Evolutionary conservation across 768 basidiomycete species (phyloP), one percentile per base, ranked within the genome.

Genomic region (Suillus spraguei): DNA sequence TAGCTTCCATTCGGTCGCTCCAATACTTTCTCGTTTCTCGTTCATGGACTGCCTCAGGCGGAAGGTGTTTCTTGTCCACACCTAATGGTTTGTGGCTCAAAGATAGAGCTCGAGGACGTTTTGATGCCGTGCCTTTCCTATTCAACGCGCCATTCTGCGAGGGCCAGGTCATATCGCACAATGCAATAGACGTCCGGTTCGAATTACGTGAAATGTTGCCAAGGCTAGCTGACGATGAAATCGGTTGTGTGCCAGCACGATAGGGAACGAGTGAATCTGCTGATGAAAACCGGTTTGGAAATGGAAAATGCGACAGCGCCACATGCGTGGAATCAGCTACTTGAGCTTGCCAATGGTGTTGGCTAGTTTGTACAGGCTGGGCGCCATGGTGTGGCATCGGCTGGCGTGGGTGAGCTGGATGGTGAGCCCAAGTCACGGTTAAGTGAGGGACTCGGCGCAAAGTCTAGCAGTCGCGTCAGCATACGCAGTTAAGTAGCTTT

Each of bases 361-460:
- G 39, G 24, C 1, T 58, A n/a, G 38, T 59, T 36, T 62, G 59
- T 6, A 64, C 64, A 33, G 55, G 53, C 33, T 69, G 70, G 2
- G 61, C 39, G 58, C 66, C 36, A 35, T 41, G 54, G 46, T 70
- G 63, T 35, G 50, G 24, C 65, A 72, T 0, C 65, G 65, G 35
- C 72, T 70, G 39, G 65, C 35, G 60, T 41, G n/a, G 62, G 7
- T 28, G 53, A 65, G 42, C 65, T 61, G 54, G 81, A 83, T 88
- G 87, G 72, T 93, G 91, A 20, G 91, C 89, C 91, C 92, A 93
- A 28, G 90, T 90, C 8, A 91, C 87, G 2, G 84, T 87, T 13
- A 94, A 72, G 72, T 91, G 87, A 49, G 91, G 87, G 20, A 92
- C 79, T 63, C 82, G 80, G 63, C 88, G 85, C 66, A 94, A 80